Percentiles rank a stretch among this genome's conserved stretches.
These are phyloP conservation scores for Geotrichum citri-aurantii DNA, from an alignment of 1,139 yeast genomes.

Conservation along the genomic window DNA sequence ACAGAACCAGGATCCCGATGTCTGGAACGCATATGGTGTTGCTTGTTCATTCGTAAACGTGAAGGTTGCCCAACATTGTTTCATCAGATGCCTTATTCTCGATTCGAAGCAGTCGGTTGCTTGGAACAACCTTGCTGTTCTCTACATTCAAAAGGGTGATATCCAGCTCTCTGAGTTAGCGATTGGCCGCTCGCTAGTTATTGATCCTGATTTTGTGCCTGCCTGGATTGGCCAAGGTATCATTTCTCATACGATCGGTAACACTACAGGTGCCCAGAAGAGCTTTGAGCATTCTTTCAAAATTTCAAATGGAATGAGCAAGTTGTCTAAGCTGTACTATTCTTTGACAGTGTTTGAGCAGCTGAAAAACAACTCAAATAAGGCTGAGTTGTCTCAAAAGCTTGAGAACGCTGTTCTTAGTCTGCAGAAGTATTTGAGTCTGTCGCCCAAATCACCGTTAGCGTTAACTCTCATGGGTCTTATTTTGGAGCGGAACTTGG, in stretches of 20 bases:
- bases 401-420: slow-evolving; percentile 56
- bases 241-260: slow-evolving; percentile 55
- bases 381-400: slow-evolving; percentile 10
- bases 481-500: slow-evolving; percentile 61
- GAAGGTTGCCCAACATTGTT: slow-evolving; percentile 83
- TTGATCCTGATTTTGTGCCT: slow-evolving; percentile 69
- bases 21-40: slow-evolving; percentile 82
- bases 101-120: slow-evolving; percentile 61
- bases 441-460: slow-evolving; percentile 55
- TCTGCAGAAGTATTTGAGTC: slow-evolving; percentile 62
- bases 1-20: slow-evolving; percentile 62
- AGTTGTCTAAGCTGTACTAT: slow-evolving; percentile 66
- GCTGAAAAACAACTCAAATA: slow-evolving; percentile 14
- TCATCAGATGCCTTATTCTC: slow-evolving; percentile 70
- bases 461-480: slow-evolving; percentile 51
- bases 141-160: slow-evolving; percentile 68
- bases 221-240: slow-evolving; percentile 90
- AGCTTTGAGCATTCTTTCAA: slow-evolving; percentile 73
- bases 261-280: slow-evolving; percentile 45
- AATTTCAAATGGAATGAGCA: slow-evolving; percentile 61
- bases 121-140: slow-evolving; percentile 79
- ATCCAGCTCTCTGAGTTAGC: slow-evolving; percentile 67
- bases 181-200: slow-evolving; percentile 66
- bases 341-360: slow-evolving; percentile 51
- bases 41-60: slow-evolving; percentile 58